phyloP scores from a whole-genome alignment of 495 filamentous ascomycete genomes.

The Sordaria brevicollis region DNA sequence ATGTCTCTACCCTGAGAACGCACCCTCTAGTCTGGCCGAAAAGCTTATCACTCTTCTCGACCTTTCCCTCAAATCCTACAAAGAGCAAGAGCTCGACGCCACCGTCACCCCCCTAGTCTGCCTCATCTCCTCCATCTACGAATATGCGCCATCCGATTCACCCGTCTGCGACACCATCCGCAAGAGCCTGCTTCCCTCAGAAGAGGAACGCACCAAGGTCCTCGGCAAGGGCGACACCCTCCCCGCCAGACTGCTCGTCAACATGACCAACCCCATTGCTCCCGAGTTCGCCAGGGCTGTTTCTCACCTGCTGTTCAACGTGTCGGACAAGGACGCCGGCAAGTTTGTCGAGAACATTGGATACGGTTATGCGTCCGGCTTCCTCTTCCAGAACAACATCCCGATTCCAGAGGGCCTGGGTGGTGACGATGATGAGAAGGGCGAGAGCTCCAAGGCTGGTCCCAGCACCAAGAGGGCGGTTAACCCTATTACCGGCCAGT shows the following conservation, averaged over 20 bases:
- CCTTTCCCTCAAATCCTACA: conserved; percentile 48
- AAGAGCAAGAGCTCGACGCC: conserved; percentile 56
- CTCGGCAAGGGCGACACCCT: conserved; percentile 69
- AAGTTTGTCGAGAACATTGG: conserved; percentile 73
- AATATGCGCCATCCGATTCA: conserved; percentile 49
- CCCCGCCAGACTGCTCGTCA: conserved; percentile 63
- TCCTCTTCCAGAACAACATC: conserved; percentile 72
- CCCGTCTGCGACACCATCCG: conserved; percentile 51
- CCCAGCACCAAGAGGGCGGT: conserved; percentile 28
- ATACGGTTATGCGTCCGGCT: conserved; percentile 87
- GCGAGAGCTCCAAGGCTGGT: not conserved
- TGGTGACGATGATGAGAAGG: not conserved
- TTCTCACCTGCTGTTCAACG: conserved; percentile 71
- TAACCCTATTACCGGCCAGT: conserved; percentile 89
- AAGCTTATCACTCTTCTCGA: conserved; percentile 67
- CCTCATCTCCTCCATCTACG: conserved; percentile 59
- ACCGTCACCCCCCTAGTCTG: conserved; percentile 60
- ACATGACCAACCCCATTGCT: conserved; percentile 62
- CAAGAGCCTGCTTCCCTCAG: conserved; percentile 61
- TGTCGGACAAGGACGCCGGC: conserved; percentile 65
- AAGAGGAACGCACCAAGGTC: conserved; percentile 62
- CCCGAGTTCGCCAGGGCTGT: conserved; percentile 66
- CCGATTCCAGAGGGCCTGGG: conserved; percentile 47
- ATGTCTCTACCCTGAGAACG: conserved; percentile 56
- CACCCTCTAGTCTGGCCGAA: conserved; percentile 51